These are phyloP conservation scores for Triglochin maritima DNA, from an alignment of 106 monocot species.

Conservation along the genomic window DNA sequence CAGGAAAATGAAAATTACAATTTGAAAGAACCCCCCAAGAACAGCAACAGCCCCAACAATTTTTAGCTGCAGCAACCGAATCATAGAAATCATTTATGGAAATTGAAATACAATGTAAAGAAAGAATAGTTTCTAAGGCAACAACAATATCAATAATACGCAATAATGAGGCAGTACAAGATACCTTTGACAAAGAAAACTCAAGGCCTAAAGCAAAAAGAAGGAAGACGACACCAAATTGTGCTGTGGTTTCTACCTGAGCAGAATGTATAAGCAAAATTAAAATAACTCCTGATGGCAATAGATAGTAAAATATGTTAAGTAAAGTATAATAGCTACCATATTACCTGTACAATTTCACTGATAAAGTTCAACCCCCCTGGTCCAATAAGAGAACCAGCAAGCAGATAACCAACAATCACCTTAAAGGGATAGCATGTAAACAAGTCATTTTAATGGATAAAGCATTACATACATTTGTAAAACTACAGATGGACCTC, in stretches of 20 bases:
- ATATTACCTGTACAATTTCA: constrained; percentile 88
- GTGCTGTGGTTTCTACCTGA: constrained; percentile 94
- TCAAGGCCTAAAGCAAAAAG: constrained; percentile 95
- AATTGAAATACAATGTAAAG: neutral
- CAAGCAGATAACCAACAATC: constrained; percentile 97
- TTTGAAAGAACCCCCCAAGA: constrained; percentile 95
- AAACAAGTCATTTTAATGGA: neutral
- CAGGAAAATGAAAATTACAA: constrained; percentile 71
- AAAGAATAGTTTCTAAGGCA: neutral
- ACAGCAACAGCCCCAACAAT: constrained; percentile 87
- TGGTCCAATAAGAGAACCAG: constrained; percentile 94
- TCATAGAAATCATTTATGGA: no score
- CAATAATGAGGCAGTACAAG: neutral
- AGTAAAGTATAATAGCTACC: neutral
- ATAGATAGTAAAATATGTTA: neutral
- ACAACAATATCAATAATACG: no score
- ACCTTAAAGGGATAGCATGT: constrained; percentile 36
- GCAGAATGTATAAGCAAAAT: no score
- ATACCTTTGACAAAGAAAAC: constrained; percentile 93
- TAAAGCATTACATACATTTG: no score
- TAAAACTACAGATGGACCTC: no score
- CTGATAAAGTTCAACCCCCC: constrained; percentile 84
- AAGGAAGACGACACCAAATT: constrained; percentile 94
- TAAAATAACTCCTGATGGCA: no score
- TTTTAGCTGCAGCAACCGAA: constrained; percentile 49